A percentile compares a stretch with the other conserved stretches of the same genome.
Conservation (phyloP, 768 basidiomycete species). For the Pleurotus cornucopiae region DNA sequence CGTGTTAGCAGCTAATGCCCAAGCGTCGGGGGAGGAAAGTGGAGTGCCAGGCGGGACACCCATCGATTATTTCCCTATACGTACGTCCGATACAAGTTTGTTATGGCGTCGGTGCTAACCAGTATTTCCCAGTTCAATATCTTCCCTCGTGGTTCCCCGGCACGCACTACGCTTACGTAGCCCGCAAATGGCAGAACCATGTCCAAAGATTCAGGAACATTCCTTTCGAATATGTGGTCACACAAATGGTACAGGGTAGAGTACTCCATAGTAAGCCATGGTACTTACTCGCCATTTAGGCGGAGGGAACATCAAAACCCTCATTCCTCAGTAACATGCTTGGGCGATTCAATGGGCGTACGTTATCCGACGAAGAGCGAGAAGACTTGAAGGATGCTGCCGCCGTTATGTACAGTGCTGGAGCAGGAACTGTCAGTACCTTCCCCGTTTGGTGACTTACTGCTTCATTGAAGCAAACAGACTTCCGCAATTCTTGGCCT, state of each 20-base stretch:
- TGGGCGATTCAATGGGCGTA: neutral
- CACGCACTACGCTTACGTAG: conserved; percentile 1
- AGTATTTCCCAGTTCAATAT: neutral
- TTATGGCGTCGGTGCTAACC: neutral
- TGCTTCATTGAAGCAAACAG: neutral
- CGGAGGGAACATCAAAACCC: no score
- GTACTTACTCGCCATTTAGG: no score
- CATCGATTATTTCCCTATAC: conserved; percentile 13
- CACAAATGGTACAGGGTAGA: neutral
- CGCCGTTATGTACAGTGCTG: neutral
- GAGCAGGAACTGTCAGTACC: neutral
- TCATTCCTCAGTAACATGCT: no score
- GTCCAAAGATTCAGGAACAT: neutral
- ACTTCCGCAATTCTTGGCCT: conserved; percentile 1
- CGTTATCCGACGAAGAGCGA: neutral
- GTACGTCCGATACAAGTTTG: neutral
- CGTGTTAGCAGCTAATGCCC: conserved; percentile 7
- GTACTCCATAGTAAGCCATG: no score
- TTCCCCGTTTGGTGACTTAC: neutral
- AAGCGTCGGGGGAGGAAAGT: neutral
- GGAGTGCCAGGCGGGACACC: conserved; percentile 13
- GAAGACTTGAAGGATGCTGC: neutral
- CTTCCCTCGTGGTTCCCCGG: conserved; percentile 8
- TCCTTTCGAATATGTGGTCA: neutral
- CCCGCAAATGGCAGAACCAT: neutral